Evolutionary conservation across 805 yeast species (phyloP), one percentile per base, ranked within the genome.

Genomic region (Yarrowia hollandica): DNA sequence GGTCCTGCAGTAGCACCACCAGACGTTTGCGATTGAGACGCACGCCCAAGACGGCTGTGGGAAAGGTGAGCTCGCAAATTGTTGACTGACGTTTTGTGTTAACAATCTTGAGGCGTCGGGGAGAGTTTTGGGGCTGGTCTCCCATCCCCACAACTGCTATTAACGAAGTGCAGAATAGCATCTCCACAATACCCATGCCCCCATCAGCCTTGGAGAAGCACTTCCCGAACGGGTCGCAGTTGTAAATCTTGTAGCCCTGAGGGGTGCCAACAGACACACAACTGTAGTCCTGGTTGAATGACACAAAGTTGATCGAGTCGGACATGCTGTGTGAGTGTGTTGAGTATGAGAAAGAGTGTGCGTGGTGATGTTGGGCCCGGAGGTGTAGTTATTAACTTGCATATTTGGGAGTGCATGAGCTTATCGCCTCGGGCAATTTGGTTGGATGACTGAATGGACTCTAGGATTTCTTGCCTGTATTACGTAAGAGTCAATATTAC

Each of bases 1-100:
- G 96, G 62, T 89, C 92, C 52, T 82, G 77, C 57, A 92, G 75
- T 5, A 88, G 82, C 15, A 91, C 94, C 28, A 89, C 79, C 64
- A 92, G 77, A 42, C 97, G 75, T 65, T 87, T 86, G 39, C 97
- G 79, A 71, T 92, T 94, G 73, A 92, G 79, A 64, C 82, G 82
- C 30, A 92, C 85, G 54, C 82, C 82, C 23, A 86, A 74, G 1
- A 92, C 84, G 7, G 83, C 75, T 4, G 89, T 82, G 0, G 96
- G 92, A 71, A 90, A 94, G 0, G 92, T 82, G 64, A 92, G 75
- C 68, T 92, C 98, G 72, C 98, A 92, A 16, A 92, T 90, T 1
- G 81, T 77, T 1, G 84, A 73, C 61, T 81, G 80, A 58, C 91
- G 79, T 69, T 86, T 34, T 18, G 96, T 88, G 73, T 94, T 94